Evolutionary conservation across 192 early-diverging fungal species (phyloP).

Genomic region (Rhizophagus prolifer): DNA sequence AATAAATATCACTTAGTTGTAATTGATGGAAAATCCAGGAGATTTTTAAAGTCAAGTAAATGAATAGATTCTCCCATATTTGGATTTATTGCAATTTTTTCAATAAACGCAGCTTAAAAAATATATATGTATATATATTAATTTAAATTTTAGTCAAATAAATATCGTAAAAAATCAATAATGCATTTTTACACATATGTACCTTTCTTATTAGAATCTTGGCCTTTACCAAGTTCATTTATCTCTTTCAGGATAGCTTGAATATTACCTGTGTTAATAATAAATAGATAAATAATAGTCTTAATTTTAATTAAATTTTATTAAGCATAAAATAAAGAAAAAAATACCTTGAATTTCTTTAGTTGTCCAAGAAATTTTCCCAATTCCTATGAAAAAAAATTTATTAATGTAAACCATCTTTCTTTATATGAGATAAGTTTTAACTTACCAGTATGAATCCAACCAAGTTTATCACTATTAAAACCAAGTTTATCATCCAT

Average conservation of each 20-base stretch:
- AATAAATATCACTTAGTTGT: background rate
- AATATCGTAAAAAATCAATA: too few species aligned
- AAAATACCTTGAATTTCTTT: background rate
- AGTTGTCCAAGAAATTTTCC: slow-evolving; percentile 1
- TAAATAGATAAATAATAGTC: too few species aligned
- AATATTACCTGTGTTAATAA: background rate
- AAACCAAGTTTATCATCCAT: slow-evolving; percentile 75
- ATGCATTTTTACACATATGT: background rate
- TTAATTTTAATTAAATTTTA: background rate
- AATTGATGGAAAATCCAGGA: background rate
- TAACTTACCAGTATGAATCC: slow-evolving; percentile 61
- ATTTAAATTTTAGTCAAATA: background rate
- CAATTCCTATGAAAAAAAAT: slow-evolving; percentile 6
- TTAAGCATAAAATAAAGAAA: background rate
- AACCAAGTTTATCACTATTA: slow-evolving; percentile 68
- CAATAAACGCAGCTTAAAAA: background rate
- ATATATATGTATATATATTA: too few species aligned
- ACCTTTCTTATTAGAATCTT: background rate
- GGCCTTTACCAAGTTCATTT: slow-evolving; percentile 1
- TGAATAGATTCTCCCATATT: background rate
- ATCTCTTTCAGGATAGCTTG: background rate
- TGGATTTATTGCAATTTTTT: background rate
- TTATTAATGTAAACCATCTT: background rate
- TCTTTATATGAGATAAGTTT: background rate
- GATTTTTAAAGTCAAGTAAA: background rate